Conservation (phyloP, 2,329 filamentous ascomycete genomes). For the Fusarium sambucinum region DNA sequence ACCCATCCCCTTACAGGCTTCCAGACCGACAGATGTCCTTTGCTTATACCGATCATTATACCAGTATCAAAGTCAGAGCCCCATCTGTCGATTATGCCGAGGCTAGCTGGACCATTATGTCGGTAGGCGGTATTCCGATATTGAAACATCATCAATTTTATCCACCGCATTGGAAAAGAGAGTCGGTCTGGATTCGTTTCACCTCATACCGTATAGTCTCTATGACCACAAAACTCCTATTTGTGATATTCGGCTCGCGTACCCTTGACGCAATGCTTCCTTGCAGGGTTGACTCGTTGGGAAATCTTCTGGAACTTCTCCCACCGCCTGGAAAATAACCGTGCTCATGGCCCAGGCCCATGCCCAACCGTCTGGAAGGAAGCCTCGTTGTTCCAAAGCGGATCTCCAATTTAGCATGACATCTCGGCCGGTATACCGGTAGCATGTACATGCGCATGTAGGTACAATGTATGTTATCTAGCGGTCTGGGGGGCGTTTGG, state of each 20-base stretch:
- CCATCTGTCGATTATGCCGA: conserved; percentile 1
- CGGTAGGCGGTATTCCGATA: conserved; percentile 16
- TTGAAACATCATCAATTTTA: conserved; percentile 28
- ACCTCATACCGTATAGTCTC: conserved; percentile 7
- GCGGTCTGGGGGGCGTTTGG: conserved; percentile 11
- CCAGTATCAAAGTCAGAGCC: background rate
- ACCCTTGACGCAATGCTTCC: conserved; percentile 10
- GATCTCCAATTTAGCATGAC: conserved; percentile 31
- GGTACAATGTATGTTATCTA: conserved; percentile 10
- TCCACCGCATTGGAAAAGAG: conserved; percentile 5
- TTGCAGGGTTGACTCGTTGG: conserved; percentile 32
- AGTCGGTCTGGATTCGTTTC: conserved; percentile 20
- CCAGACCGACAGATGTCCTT: conserved; percentile 3
- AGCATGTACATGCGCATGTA: background rate
- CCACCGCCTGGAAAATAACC: conserved; percentile 19
- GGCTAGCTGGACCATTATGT: conserved; percentile 24
- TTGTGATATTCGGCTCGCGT: conserved; percentile 3
- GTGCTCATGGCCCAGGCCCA: conserved; percentile 15
- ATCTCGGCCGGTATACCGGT: conserved; percentile 35
- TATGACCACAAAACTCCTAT: conserved; percentile 21
- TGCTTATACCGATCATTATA: conserved; percentile 5
- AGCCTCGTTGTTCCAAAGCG: conserved; percentile 28
- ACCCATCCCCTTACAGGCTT: conserved; percentile 1
- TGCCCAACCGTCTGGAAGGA: conserved; percentile 21
- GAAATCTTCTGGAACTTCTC: conserved; percentile 35